Evolutionary conservation across 768 basidiomycete genomes (phyloP), one percentile per base, ranked within the genome.

Genomic region (Pleurotus tuber-regium): DNA sequence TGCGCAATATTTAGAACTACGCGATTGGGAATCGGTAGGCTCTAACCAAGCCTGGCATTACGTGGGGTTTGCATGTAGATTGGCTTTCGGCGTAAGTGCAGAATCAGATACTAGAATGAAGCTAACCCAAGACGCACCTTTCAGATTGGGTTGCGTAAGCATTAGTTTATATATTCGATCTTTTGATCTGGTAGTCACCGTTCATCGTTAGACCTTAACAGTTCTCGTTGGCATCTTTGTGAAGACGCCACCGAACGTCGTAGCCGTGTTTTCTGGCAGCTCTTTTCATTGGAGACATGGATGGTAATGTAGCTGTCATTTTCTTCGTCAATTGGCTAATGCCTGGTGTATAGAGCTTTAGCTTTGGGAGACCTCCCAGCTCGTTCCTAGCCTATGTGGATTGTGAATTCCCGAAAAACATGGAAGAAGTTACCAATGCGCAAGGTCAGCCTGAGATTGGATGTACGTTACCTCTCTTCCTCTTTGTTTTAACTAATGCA

Each of bases 221-320:
- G 80, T 43, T 67, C 72, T 4, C 73, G 82, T 23, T 89, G 86
- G 81, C 76, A 80, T 24, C 69, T 89, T 4, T 69, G 74, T 14
- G 69, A 74, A 23, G 63, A 66, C 18, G 63, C 70, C 33, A 62
- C 69, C 14, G 70, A 81, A 52, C 69, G 73, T 50, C 78, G 87
- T 14, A 76, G 71, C 48, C 70, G 70, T 18, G 66, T 84, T 9
- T 88, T 87, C 61, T 90, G 86, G 84, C 79, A 84, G 42, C 62
- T 88, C n/a, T 87, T 84, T 59, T 57, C 70, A 21, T 61, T 78
- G 24, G 87, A 89, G 58, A 82, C 83, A 0, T 80, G 79, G 74
- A 65, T 78, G 31, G 87, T 89, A 58, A 41, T 68, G 56, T 25
- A 12, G 49, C 23, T 11, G 21, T 11, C 19, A 39, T 16, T 51